These are phyloP conservation scores for Oldenlandia corymbosa DNA, from an alignment of 257 asterid genomes.

Conservation along the genomic window DNA sequence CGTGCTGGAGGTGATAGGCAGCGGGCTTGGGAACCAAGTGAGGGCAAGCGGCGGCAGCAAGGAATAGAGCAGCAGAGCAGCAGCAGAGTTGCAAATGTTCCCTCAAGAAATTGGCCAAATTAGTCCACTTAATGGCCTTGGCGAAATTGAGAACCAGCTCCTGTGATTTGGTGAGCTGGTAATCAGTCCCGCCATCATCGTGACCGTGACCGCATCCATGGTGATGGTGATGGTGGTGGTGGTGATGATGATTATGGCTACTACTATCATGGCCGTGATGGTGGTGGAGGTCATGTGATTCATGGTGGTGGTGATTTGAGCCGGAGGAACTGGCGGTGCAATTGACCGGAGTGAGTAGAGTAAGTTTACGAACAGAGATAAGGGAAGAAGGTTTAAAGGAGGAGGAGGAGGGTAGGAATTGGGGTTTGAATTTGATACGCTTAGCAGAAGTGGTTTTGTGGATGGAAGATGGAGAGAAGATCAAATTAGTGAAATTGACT, in stretches of 20 bases:
- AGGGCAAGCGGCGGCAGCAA: slow-evolving; percentile 73
- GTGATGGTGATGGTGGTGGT: slow-evolving; percentile 25
- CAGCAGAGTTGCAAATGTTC: slow-evolving; percentile 90
- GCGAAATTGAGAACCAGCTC: slow-evolving; percentile 56
- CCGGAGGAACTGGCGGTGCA: slow-evolving; percentile 22
- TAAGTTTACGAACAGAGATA: slow-evolving; percentile 8
- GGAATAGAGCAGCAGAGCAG: slow-evolving; percentile 65
- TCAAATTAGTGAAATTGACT: slow-evolving; percentile 1
- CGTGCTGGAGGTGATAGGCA: slow-evolving; percentile 53
- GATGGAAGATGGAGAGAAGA: background rate
- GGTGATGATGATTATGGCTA: slow-evolving; percentile 20
- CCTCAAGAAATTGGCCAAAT: slow-evolving; percentile 61
- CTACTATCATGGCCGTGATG: slow-evolving; percentile 21
- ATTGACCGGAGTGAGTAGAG: slow-evolving; percentile 4
- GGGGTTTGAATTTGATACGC: slow-evolving; percentile 10
- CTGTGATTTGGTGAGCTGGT: slow-evolving; percentile 59
- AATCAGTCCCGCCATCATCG: slow-evolving; percentile 27
- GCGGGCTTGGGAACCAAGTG: slow-evolving; percentile 55
- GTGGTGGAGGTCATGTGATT: background rate
- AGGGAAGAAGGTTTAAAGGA: background rate
- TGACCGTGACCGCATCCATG: slow-evolving; percentile 25
- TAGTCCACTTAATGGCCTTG: slow-evolving; percentile 52
- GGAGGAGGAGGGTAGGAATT: background rate
- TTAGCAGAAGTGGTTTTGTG: background rate
- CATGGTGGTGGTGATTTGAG: slow-evolving; percentile 15